phyloP scores from a whole-genome alignment of 1,139 yeast genomes.

The Arxiozyma heterogenica region DNA sequence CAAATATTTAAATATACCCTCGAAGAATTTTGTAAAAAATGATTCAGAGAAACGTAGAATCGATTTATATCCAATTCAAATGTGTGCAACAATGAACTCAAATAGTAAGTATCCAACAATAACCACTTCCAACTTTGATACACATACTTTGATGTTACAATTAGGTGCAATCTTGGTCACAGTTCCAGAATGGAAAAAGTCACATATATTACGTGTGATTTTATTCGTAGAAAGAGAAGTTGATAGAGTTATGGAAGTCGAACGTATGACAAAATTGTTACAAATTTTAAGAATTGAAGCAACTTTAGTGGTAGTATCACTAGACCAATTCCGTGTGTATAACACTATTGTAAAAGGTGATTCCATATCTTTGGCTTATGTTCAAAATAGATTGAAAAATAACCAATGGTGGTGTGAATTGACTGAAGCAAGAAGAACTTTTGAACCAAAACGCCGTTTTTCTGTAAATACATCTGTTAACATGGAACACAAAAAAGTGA shows the following conservation, averaged over 20 bases:
- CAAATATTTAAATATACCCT: constrained; percentile 49
- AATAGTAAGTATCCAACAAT: constrained; percentile 48
- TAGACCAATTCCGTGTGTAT: constrained; percentile 58
- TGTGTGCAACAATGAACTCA: constrained; percentile 71
- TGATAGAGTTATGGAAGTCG: constrained; percentile 63
- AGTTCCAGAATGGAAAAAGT: constrained; percentile 83
- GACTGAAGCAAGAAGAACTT: constrained; percentile 43
- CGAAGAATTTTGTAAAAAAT: constrained; percentile 14
- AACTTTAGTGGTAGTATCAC: constrained; percentile 58
- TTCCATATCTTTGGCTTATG: constrained; percentile 27
- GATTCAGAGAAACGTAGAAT: constrained; percentile 43
- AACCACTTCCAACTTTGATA: constrained; percentile 82
- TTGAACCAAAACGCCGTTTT: constrained; percentile 23
- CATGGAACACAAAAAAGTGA: constrained; percentile 9
- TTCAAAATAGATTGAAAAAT: constrained; percentile 31
- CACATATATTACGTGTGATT: constrained; percentile 66
- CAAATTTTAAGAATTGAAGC: constrained; percentile 80
- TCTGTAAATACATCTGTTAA: constrained; percentile 17
- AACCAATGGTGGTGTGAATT: constrained; percentile 64
- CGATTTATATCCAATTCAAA: constrained; percentile 91
- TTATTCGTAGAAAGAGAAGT: constrained; percentile 73
- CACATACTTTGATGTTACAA: constrained; percentile 85
- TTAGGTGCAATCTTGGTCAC: constrained; percentile 86
- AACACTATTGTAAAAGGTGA: constrained; percentile 70
- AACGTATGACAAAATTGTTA: constrained; percentile 51